Evolutionary conservation across 129 eudicot genomes (phyloP).

Genomic region (Flaveria bidentis): DNA sequence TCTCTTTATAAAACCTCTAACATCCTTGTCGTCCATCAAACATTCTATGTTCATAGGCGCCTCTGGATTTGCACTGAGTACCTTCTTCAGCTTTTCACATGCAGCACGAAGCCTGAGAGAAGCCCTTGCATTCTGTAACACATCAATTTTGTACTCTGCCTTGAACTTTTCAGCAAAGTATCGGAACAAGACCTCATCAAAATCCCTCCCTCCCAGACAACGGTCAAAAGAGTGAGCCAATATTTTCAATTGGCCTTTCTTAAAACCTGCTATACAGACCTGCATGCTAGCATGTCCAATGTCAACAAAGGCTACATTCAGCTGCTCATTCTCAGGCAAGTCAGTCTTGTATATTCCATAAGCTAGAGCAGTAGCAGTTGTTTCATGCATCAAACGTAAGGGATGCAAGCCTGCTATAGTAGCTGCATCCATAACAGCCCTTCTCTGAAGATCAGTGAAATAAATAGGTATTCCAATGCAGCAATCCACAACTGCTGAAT

Average conservation of each 20-base stretch:
- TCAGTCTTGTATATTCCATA: conserved; percentile 93
- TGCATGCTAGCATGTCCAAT: conserved; percentile 96
- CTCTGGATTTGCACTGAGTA: too few species aligned
- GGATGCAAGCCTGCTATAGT: conserved; percentile 90
- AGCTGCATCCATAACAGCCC: conserved; percentile 89
- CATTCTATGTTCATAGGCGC: too few species aligned
- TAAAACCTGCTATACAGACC: conserved; percentile 92
- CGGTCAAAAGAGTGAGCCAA: conserved; percentile 87
- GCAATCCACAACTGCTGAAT: conserved; percentile 88
- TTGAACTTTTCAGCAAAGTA: conserved; percentile 84
- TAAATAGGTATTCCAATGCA: conserved; percentile 91
- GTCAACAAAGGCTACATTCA: conserved; percentile 88
- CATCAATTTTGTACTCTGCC: conserved; percentile 78
- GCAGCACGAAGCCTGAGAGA: too few species aligned
- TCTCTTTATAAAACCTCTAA: conserved; percentile 75
- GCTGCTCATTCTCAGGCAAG: conserved; percentile 77
- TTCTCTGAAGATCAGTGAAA: conserved; percentile 87
- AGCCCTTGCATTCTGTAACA: too few species aligned
- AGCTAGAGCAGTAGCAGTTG: conserved; percentile 92
- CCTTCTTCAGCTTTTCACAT: too few species aligned
- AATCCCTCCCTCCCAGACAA: conserved; percentile 84
- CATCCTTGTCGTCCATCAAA: conserved; percentile 94
- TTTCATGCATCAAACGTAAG: conserved; percentile 80
- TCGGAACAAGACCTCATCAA: conserved; percentile 80
- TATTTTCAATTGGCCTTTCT: conserved; percentile 82